A percentile compares a stretch with the other conserved stretches of the same genome.
These are phyloP conservation scores for Madurella fahalii DNA, from an alignment of 2,329 filamentous ascomycete genomes.

Conservation along the genomic window DNA sequence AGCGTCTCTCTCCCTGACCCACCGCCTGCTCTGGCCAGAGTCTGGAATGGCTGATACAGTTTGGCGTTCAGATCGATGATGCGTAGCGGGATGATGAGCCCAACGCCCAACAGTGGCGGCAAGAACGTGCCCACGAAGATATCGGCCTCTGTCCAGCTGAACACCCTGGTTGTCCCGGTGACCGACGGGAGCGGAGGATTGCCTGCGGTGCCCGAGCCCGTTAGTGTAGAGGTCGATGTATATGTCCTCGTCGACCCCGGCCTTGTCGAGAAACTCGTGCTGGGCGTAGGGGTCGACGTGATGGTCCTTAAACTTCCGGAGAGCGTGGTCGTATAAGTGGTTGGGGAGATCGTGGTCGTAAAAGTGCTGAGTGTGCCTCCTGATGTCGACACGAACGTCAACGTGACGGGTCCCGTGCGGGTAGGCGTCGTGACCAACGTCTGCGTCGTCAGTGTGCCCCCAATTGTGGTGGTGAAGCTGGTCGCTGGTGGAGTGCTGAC, in stretches of 20 bases:
- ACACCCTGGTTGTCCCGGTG: constrained; percentile 23
- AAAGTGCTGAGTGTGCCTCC: constrained; percentile 24
- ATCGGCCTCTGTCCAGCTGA: constrained; percentile 26
- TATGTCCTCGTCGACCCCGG: constrained; percentile 23
- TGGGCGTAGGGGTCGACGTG: constrained; percentile 27
- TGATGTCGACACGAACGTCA: constrained; percentile 26
- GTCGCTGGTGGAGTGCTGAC: constrained; percentile 25
- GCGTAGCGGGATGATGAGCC: constrained; percentile 38
- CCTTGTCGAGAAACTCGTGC: constrained; percentile 26
- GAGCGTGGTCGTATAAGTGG: constrained; percentile 26
- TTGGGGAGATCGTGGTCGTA: constrained; percentile 24
- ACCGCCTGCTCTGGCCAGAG: constrained; percentile 36
- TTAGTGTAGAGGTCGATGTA: constrained; percentile 23
- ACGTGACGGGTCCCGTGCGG: constrained; percentile 21
- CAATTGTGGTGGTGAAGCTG: constrained; percentile 26
- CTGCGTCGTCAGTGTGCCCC: constrained; percentile 28
- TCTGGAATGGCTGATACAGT: constrained; percentile 42
- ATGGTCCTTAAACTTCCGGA: constrained; percentile 29
- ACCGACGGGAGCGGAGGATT: constrained; percentile 10
- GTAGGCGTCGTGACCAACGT: constrained; percentile 29
- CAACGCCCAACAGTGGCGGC: constrained; percentile 37
- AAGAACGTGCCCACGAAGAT: constrained; percentile 42
- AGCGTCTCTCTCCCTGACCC: constrained; percentile 39
- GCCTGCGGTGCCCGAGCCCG: neutral
- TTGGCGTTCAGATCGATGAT: constrained; percentile 39